Percentiles rank a stretch among this genome's conserved stretches.
Conservation (phyloP, 2,329 filamentous ascomycete genomes). For the Sarocladiaceae sp. region DNA sequence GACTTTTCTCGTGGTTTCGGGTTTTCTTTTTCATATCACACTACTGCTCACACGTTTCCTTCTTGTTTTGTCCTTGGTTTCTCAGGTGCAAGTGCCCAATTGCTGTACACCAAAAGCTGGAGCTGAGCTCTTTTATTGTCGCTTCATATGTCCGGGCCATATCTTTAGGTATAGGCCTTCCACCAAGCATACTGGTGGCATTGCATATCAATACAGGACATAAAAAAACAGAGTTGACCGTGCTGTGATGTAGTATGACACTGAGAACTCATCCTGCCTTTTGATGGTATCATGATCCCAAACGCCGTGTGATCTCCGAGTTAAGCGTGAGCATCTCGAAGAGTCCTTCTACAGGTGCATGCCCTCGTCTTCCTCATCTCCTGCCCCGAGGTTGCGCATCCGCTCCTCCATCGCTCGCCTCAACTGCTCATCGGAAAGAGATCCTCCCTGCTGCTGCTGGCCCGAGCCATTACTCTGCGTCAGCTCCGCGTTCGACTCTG, state of each 20-base stretch:
- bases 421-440: constrained; percentile 54
- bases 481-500: not conserved
- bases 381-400: constrained; percentile 37
- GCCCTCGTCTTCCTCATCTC: constrained; percentile 46
- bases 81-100: not conserved
- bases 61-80: constrained; percentile 12
- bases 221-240: no score
- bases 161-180: no score
- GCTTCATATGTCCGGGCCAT: no score
- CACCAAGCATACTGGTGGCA: no score
- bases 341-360: constrained; percentile 49
- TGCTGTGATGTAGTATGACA: no score
- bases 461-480: constrained; percentile 15
- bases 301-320: no score
- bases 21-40: constrained; percentile 11
- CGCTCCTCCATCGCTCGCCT: constrained; percentile 48
- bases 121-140: not conserved
- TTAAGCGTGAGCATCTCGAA: no score
- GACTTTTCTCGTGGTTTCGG: no score
- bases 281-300: no score
- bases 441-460: constrained; percentile 32
- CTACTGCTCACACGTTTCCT: not conserved
- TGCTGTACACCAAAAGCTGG: constrained; percentile 3
- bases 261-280: no score
- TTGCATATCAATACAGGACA: no score